Evolutionary conservation across 2,329 filamentous ascomycete species (phyloP).

Genomic region (Aureobasidium melanogenum): DNA sequence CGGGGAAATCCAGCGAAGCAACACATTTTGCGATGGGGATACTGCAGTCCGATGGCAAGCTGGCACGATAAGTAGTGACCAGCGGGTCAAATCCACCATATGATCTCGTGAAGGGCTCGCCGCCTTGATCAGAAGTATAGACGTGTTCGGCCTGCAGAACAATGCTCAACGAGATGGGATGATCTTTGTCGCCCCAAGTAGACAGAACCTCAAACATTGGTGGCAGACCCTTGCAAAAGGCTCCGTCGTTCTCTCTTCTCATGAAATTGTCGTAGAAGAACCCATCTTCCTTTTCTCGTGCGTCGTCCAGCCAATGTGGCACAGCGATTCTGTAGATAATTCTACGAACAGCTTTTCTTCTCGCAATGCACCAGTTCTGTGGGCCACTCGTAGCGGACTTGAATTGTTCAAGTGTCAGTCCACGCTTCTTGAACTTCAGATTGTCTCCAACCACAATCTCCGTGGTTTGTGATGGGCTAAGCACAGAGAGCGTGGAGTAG

Average conservation of each 20-base stretch:
- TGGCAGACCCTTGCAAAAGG: background rate
- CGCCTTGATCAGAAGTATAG: background rate
- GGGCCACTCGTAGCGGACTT: background rate
- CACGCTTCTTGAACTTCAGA: background rate
- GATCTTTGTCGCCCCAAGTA: background rate
- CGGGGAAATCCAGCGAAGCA: background rate
- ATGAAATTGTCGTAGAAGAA: background rate
- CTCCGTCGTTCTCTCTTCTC: background rate
- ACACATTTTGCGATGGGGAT: background rate
- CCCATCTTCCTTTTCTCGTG: background rate
- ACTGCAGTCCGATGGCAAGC: background rate
- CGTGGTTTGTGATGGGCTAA: background rate
- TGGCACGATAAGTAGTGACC: background rate
- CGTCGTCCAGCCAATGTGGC: background rate
- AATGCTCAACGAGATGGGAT: background rate
- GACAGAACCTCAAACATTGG: background rate
- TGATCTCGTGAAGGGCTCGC: background rate
- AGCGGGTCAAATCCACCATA: too few relatives aligned
- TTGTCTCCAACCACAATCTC: background rate
- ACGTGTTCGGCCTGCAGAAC: background rate
- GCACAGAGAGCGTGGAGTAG: background rate
- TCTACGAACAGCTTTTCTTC: background rate
- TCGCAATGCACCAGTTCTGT: background rate
- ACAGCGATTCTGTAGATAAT: background rate
- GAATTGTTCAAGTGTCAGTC: background rate